Evolutionary conservation across 2,329 filamentous ascomycete species (phyloP), one percentile per base, ranked within the genome.

Genomic region (Raffaelea arxii): DNA sequence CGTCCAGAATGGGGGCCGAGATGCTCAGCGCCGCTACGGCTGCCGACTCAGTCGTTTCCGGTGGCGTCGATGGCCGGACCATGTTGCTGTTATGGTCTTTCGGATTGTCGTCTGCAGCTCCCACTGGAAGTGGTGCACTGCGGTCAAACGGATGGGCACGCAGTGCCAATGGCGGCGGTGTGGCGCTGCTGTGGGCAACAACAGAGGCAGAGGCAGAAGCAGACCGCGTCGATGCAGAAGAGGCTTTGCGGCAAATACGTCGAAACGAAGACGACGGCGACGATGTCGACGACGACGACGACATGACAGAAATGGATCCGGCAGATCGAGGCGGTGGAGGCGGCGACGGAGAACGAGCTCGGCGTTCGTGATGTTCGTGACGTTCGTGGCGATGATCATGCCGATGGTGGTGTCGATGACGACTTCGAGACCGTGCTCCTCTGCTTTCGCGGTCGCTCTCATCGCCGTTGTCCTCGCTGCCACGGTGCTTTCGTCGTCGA

Each of bases 1-100:
- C 60, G 46, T 64, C 58, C 38, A 75, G 66, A 46, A 77, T 71
- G 19, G 75, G 75, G 3, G 71, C 65, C 3, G 69, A 68, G 59
- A 77, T 74, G 54, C 63, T 59, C 37, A 64, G 45, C 21, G 52
- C 47, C 21, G 50, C 50, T 14, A 51, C 49, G 41, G 30, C 14
- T 14, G 47, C 47, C 7, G 49, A 45, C 4, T 27, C 25, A 12
- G 36, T 16, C 37, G 43, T 22, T 11, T 6, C 21, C 11, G 42
- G 16, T 23, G 30, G 39, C 16, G 22, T 38, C 14, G 16, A 37
- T n/a, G 35, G 35, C 35, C 35, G 35, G 40, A 41, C 22, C 14
- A 6, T n/a, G 6, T n/a, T 18, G 14, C 7, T n/a, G 35, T 18
- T n/a, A 18, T 16, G 6, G 35, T 37, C 9, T 11, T 18, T 14